Percentiles rank a stretch among this genome's conserved stretches.
Conservation (phyloP, 2,329 filamentous ascomycete genomes). For the Ophiostoma triangulosporum region DNA sequence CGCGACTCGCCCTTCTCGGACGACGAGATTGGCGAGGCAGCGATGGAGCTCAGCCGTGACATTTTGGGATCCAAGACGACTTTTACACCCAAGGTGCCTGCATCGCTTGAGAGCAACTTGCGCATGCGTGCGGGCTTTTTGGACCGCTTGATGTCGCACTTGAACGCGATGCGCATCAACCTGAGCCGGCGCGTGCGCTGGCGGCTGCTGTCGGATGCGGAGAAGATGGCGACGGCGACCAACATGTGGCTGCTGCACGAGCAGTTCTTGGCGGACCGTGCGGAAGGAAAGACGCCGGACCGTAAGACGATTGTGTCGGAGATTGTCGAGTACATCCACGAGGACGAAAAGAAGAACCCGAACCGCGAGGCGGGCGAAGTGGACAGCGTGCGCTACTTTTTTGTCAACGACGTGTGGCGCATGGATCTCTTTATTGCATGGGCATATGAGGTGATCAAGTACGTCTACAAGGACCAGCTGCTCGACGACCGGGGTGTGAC, state of each 20-base stretch:
- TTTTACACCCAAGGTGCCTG: conserved; percentile 58
- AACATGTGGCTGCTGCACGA: conserved; percentile 75
- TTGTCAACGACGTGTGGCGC: conserved; percentile 59
- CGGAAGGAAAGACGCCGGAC: conserved; percentile 32
- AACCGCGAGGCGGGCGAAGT: conserved; percentile 54
- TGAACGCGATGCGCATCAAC: conserved; percentile 51
- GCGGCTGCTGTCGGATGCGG: conserved; percentile 75
- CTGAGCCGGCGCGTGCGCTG: conserved; percentile 59
- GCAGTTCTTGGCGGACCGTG: conserved; percentile 44
- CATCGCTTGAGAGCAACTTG: conserved; percentile 72
- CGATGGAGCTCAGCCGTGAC: conserved; percentile 64
- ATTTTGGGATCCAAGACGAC: conserved; percentile 66
- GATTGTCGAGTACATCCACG: conserved; percentile 62
- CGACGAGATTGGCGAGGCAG: conserved; percentile 62
- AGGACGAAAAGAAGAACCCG: conserved; percentile 59
- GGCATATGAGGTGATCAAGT: conserved; percentile 64
- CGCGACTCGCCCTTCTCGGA: conserved; percentile 52
- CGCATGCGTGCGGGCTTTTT: conserved; percentile 59
- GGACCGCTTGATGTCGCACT: conserved; percentile 57
- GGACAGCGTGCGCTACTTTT: conserved; percentile 75
- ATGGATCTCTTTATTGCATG: conserved; percentile 67
- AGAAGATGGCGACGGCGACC: conserved; percentile 72
- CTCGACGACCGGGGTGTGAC: conserved; percentile 42
- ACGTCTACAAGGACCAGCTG: conserved; percentile 49
- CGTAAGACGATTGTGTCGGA: conserved; percentile 60